Evolutionary conservation across 1,284 basidiomycete genomes (phyloP).

Genomic region (Fomitopsis pinicola): DNA sequence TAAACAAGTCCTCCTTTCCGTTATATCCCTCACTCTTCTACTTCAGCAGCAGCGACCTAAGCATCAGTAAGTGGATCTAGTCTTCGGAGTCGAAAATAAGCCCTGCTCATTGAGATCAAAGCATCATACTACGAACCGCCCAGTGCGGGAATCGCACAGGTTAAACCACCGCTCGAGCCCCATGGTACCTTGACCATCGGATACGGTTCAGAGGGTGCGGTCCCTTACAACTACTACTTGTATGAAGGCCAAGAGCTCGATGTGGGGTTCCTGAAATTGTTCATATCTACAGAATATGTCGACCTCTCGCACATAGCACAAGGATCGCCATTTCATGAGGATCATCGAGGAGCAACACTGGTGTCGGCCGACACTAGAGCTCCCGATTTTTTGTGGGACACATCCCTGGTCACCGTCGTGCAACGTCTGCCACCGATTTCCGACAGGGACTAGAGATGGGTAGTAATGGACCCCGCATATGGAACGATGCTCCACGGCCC

Average conservation of each 20-base stretch:
- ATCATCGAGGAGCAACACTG: neutral
- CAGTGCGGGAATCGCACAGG: slow-evolving; percentile 1
- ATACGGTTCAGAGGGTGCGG: neutral
- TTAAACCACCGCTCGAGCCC: neutral
- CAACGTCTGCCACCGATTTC: neutral
- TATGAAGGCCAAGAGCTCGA: neutral
- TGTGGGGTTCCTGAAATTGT: neutral
- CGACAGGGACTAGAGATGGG: too few relatives aligned
- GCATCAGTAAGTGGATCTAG: neutral
- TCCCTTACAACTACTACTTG: neutral
- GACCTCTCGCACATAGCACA: neutral
- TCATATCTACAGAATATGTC: neutral
- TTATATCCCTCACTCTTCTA: neutral
- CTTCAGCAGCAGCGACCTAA: slow-evolving; percentile 1
- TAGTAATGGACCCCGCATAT: too few relatives aligned
- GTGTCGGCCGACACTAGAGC: neutral
- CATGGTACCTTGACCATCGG: neutral
- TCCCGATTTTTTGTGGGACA: neutral
- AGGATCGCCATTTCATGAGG: neutral
- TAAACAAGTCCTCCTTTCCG: neutral
- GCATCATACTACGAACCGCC: slow-evolving; percentile 6
- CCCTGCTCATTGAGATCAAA: neutral
- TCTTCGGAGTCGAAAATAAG: neutral
- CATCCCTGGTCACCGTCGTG: neutral
- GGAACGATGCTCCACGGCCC: too few relatives aligned